phyloP scores from a whole-genome alignment of 2,329 filamentous ascomycete species.

The Cercospora citrullina region DNA sequence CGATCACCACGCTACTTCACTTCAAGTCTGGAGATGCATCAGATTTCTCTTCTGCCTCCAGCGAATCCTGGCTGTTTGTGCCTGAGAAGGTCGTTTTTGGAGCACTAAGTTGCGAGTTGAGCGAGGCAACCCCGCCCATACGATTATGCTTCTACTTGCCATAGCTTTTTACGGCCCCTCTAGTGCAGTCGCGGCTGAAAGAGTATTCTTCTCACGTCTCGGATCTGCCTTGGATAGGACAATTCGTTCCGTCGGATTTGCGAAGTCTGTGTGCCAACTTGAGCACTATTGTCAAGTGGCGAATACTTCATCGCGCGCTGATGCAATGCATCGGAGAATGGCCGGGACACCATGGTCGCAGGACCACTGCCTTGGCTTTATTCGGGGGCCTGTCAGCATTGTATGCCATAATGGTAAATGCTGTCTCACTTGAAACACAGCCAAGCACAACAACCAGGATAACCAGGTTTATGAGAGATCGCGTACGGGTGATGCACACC shows the following conservation, averaged over 20 bases:
- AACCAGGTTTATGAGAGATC: background rate
- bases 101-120: background rate
- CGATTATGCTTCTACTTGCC: background rate
- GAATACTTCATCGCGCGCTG: background rate
- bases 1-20: constrained; percentile 1
- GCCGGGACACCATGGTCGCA: background rate
- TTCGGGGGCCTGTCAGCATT: background rate
- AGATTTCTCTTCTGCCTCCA: background rate
- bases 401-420: background rate
- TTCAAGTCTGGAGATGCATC: background rate
- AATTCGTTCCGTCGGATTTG: background rate
- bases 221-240: background rate
- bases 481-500: background rate
- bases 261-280: background rate
- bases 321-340: background rate
- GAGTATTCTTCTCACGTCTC: background rate
- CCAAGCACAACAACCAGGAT: background rate
- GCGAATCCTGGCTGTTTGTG: background rate
- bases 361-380: background rate
- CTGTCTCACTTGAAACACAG: background rate
- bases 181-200: background rate
- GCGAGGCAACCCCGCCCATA: background rate
- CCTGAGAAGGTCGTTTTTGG: background rate
- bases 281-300: background rate
- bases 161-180: background rate